A percentile compares a stretch with the other conserved stretches of the same genome.
Conservation (phyloP, 805 yeast species). For the Candida oleophila region DNA sequence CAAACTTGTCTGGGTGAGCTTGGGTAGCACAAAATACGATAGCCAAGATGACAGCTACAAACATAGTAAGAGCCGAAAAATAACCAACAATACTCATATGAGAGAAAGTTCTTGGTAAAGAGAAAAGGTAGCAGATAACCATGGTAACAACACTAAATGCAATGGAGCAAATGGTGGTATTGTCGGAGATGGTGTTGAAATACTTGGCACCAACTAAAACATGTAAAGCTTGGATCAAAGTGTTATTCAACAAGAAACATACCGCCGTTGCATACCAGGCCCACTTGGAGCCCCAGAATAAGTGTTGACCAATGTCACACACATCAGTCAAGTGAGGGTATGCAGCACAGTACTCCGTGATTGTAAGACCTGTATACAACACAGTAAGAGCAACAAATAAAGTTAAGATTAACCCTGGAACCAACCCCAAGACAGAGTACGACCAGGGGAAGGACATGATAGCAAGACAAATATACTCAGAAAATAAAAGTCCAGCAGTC, state of each 20-base stretch:
- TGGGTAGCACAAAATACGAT: constrained; percentile 56
- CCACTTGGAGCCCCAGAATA: constrained; percentile 49
- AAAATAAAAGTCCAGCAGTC: constrained; percentile 58
- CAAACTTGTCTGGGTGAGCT: constrained; percentile 45
- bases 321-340: constrained; percentile 52
- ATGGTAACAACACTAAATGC: constrained; percentile 51
- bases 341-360: constrained; percentile 53
- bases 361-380: constrained; percentile 54
- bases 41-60: constrained; percentile 51
- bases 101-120: constrained; percentile 57
- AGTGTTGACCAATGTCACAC: constrained; percentile 59
- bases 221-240: constrained; percentile 58
- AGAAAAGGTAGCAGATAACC: constrained; percentile 48
- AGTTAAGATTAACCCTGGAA: constrained; percentile 57
- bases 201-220: constrained; percentile 60
- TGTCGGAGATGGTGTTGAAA: constrained; percentile 46
- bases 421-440: constrained; percentile 56
- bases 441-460: constrained; percentile 70
- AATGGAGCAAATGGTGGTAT: constrained; percentile 51
- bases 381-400: constrained; percentile 50
- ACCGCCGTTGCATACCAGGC: constrained; percentile 60
- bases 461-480: constrained; percentile 62
- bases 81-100: constrained; percentile 51
- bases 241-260: constrained; percentile 54
- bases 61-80: constrained; percentile 58